phyloP scores from a whole-genome alignment of 768 basidiomycete genomes.

The Boletus sp. region DNA sequence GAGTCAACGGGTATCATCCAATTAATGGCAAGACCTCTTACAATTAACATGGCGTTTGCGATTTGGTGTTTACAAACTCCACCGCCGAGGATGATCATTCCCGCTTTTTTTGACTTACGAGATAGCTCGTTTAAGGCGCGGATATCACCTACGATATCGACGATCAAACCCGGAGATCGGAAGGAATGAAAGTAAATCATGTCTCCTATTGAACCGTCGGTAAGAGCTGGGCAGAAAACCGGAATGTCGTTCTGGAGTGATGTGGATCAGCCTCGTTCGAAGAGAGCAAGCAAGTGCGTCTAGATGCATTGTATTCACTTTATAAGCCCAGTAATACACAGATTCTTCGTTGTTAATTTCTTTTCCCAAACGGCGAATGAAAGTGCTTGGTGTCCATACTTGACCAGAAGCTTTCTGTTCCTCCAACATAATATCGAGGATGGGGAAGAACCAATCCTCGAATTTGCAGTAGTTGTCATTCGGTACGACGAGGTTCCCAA shows the following conservation, averaged over 20 bases:
- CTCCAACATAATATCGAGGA: slow-evolving; percentile 82
- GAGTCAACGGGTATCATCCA: background rate
- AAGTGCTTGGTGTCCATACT: slow-evolving; percentile 91
- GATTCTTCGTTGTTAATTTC: slow-evolving; percentile 97
- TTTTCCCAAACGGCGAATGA: slow-evolving; percentile 91
- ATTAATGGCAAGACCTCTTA: slow-evolving; percentile 36
- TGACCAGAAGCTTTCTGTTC: slow-evolving; percentile 73
- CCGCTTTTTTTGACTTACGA: slow-evolving; percentile 85
- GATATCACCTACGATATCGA: slow-evolving; percentile 96
- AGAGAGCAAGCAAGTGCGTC: slow-evolving; percentile 7
- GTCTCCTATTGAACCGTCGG: slow-evolving; percentile 97
- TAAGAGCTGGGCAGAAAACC: slow-evolving; percentile 96
- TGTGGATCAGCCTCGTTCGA: slow-evolving; percentile 24
- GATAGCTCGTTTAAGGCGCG: slow-evolving; percentile 86
- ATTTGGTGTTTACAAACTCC: slow-evolving; percentile 99
- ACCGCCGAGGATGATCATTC: slow-evolving; percentile 97
- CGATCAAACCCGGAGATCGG: slow-evolving; percentile 72
- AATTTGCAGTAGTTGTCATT: slow-evolving; percentile 99
- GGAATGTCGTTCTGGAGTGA: slow-evolving; percentile 87
- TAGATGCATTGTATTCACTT: slow-evolving; percentile 57
- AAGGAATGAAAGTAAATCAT: slow-evolving; percentile 99
- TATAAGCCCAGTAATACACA: slow-evolving; percentile 99
- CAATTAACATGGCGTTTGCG: slow-evolving; percentile 99
- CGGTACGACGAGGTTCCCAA: slow-evolving; percentile 93
- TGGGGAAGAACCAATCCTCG: slow-evolving; percentile 98